A percentile compares a stretch with the other conserved stretches of the same genome.
phyloP scores from a whole-genome alignment of 768 basidiomycete genomes.

The Phlegmacium glaucopus region DNA sequence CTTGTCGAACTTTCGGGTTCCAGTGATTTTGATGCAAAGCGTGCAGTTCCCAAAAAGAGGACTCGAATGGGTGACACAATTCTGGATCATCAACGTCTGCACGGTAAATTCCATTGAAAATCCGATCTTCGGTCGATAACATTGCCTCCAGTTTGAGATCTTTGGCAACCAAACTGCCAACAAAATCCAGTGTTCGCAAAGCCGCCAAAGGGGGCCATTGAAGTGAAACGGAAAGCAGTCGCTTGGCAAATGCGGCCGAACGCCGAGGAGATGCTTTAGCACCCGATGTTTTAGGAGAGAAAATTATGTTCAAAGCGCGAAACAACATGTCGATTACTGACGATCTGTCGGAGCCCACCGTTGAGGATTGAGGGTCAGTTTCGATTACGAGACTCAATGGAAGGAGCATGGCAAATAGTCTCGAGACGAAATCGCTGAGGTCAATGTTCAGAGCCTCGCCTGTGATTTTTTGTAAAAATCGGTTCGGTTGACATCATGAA shows the following conservation, averaged over 20 bases:
- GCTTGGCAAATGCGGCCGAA: constrained; percentile 90
- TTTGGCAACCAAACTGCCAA: constrained; percentile 65
- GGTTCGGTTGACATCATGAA: constrained; percentile 2
- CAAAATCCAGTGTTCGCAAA: constrained; percentile 70
- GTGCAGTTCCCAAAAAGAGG: constrained; percentile 84
- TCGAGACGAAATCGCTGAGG: constrained; percentile 81
- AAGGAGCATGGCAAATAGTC: constrained; percentile 79
- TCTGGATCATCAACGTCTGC: constrained; percentile 89
- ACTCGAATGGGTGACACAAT: constrained; percentile 75
- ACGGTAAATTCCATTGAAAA: constrained; percentile 80
- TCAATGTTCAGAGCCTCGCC: constrained; percentile 98
- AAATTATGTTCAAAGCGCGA: constrained; percentile 76
- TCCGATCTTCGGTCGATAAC: constrained; percentile 83
- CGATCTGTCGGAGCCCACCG: constrained; percentile 13
- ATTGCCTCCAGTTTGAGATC: constrained; percentile 82
- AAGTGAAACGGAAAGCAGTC: constrained; percentile 76
- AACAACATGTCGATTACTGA: constrained; percentile 75
- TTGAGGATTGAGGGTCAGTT: constrained; percentile 42
- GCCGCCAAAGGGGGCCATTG: constrained; percentile 74
- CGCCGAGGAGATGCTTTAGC: constrained; percentile 62
- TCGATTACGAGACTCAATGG: constrained; percentile 65
- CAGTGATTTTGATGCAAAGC: constrained; percentile 57
- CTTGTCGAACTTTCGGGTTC: constrained; percentile 65
- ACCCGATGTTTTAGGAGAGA: constrained; percentile 67
- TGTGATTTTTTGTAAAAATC: constrained; percentile 26